Base-by-base conservation (phyloP, 495 filamentous ascomycete genomes). In the Aspergillus saccharolyticus region DNA sequence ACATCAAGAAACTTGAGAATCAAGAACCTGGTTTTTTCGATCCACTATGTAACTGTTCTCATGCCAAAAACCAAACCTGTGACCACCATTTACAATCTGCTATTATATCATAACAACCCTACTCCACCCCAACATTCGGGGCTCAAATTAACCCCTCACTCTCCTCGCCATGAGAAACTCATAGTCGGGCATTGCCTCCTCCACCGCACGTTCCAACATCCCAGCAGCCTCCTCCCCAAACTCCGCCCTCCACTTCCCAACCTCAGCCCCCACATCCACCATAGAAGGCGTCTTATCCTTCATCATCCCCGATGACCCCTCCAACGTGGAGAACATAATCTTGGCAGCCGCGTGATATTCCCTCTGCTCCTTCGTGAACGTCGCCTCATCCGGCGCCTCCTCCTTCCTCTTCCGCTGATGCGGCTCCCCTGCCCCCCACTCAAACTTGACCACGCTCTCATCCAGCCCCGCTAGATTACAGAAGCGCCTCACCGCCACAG, bases 141-240 rank as follows among this genome's bases (percentile, higher is more conserved):
- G 4, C 4, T 12, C 33, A 49, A 49, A 15, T 25, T 14, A 49
- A 8, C 6, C 46, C 20, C 3, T 54, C 25, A 59, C 20, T 49
- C 74, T 66, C 19, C 69, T 67, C 30, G 60, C 69, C 57, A 66
- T 75, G 39, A 81, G 54, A 63, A 70, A 77, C 61, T 77, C 71
- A 63, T 78, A 81, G 57, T 81, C 77, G 2, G 63, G 58, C 77
- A 79, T 78, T 1, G 73, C 69, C n/a, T 59, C 68, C 39, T 60
- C 43, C 1, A 80, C 76, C 53, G 57, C 62, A 48, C 61, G 50
- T 57, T 76, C 75, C 1, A 81, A 39, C 20, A 65, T 58, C 28
- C 44, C 52, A 9, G 62, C 75, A 0, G 58, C 49, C 25, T 71
- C 71, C 42, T 74, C 70, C 0, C 77, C 78, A 62, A 79, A 79